Conservation (phyloP, 106 monocot species). For the Allium cepa region DNA sequence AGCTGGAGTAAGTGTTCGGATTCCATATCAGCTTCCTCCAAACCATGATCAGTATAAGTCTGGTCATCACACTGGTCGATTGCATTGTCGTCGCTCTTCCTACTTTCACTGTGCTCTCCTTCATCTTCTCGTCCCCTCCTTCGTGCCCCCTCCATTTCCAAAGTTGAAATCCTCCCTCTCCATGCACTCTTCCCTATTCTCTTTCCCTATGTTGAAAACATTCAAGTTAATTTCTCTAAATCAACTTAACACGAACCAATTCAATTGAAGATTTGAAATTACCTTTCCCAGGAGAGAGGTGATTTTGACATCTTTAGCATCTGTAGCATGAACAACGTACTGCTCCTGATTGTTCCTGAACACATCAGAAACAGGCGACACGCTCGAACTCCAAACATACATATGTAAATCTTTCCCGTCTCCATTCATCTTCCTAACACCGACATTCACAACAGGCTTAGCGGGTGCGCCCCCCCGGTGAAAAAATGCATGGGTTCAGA, state of each 20-base stretch:
- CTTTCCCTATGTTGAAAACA: slow-evolving; percentile 6
- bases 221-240: neutral
- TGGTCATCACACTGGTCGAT: slow-evolving; percentile 92
- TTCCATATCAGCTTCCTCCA: slow-evolving; percentile 97
- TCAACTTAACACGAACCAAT: neutral
- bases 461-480: neutral
- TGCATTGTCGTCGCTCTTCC: slow-evolving; percentile 40
- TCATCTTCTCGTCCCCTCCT: slow-evolving; percentile 29
- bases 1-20: slow-evolving; percentile 94
- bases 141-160: slow-evolving; percentile 30
- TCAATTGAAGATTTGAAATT: neutral
- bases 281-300: slow-evolving; percentile 58
- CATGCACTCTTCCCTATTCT: slow-evolving; percentile 33
- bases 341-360: slow-evolving; percentile 58
- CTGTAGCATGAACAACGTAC: neutral
- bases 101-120: slow-evolving; percentile 9
- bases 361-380: slow-evolving; percentile 87
- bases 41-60: slow-evolving; percentile 93
- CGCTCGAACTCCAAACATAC: slow-evolving; percentile 95
- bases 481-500: slow-evolving; percentile 35
- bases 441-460: neutral
- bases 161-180: slow-evolving; percentile 78
- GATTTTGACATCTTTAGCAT: slow-evolving; percentile 35
- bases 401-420: slow-evolving; percentile 73
- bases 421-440: neutral